Conservation (phyloP, 1,139 yeast genomes). For the Debaryomycetaceae sp. region DNA sequence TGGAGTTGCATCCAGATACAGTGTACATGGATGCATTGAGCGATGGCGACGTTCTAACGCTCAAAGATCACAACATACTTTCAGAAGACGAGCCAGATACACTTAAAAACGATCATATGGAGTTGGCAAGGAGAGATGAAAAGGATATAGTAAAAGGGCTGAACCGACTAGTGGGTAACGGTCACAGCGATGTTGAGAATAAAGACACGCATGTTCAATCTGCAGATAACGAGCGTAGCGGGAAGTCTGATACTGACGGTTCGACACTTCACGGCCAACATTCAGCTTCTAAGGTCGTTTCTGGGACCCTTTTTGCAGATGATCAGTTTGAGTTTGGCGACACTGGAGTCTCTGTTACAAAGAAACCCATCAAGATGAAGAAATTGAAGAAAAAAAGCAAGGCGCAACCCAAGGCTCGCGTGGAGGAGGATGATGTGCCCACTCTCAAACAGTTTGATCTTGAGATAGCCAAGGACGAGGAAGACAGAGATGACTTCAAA, state of each 20-base stretch:
- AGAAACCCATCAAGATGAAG: slow-evolving; percentile 44
- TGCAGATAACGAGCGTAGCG: neutral
- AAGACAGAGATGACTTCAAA: slow-evolving; percentile 36
- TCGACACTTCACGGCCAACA: too few species aligned
- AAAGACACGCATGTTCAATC: neutral
- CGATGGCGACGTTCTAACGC: slow-evolving; percentile 57
- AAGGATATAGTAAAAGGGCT: slow-evolving; percentile 17
- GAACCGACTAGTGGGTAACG: slow-evolving; percentile 3
- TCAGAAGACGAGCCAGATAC: slow-evolving; percentile 44
- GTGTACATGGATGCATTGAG: slow-evolving; percentile 2
- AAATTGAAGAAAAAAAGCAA: slow-evolving; percentile 32
- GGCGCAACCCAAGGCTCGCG: slow-evolving; percentile 9
- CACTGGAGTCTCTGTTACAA: slow-evolving; percentile 13
- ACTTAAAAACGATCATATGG: slow-evolving; percentile 41
- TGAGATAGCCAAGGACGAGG: slow-evolving; percentile 18
- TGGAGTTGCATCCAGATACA: neutral
- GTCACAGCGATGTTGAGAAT: neutral
- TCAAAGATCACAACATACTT: slow-evolving; percentile 56
- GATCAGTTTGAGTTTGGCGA: neutral
- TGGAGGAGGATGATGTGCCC: slow-evolving; percentile 19
- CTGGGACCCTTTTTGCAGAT: neutral
- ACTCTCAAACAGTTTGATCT: slow-evolving; percentile 31
- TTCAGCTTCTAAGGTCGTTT: neutral
- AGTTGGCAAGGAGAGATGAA: slow-evolving; percentile 12
- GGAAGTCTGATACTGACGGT: neutral